Evolutionary conservation across 2,329 filamentous ascomycete genomes (phyloP).

Genomic region (Ascochyta pisi): DNA sequence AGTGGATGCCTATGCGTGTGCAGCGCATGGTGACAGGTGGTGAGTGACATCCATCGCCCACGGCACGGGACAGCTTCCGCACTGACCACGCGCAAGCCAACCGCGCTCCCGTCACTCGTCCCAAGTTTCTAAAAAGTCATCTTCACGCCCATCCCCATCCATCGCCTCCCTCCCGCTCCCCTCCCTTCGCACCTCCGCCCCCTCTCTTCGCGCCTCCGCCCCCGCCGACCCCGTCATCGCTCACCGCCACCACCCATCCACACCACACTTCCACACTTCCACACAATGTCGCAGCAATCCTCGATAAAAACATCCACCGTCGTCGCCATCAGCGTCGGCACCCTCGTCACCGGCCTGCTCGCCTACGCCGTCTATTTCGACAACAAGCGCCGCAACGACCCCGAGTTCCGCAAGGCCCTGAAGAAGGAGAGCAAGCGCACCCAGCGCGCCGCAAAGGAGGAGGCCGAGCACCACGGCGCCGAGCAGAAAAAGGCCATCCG

Average conservation of each 20-base stretch:
- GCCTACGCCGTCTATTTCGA: slow-evolving; percentile 73
- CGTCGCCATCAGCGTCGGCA: slow-evolving; percentile 64
- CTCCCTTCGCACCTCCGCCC: slow-evolving; percentile 6
- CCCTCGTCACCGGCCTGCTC: slow-evolving; percentile 64
- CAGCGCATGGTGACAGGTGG: not conserved
- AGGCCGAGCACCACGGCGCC: slow-evolving; percentile 69
- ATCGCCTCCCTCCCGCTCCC: slow-evolving; percentile 3
- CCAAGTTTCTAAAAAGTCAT: slow-evolving; percentile 9
- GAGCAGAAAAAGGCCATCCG: slow-evolving; percentile 78
- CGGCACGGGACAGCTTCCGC: slow-evolving; percentile 8
- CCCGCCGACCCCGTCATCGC: slow-evolving; percentile 8
- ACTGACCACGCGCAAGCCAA: not conserved
- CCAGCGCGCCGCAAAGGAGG: slow-evolving; percentile 74
- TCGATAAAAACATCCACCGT: slow-evolving; percentile 64
- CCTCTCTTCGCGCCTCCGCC: too few species aligned
- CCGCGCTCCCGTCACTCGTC: not conserved
- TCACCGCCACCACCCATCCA: not conserved
- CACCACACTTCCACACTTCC: slow-evolving; percentile 8
- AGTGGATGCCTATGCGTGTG: not conserved
- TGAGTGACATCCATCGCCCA: not conserved
- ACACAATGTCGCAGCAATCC: slow-evolving; percentile 40
- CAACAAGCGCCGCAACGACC: slow-evolving; percentile 68
- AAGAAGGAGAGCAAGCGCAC: slow-evolving; percentile 79
- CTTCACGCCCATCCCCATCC: not conserved
- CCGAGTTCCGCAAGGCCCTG: slow-evolving; percentile 67